Evolutionary conservation across 75 land plant species (phyloP), one percentile per base, ranked within the genome.

Genomic region (Picea sitchensis): DNA sequence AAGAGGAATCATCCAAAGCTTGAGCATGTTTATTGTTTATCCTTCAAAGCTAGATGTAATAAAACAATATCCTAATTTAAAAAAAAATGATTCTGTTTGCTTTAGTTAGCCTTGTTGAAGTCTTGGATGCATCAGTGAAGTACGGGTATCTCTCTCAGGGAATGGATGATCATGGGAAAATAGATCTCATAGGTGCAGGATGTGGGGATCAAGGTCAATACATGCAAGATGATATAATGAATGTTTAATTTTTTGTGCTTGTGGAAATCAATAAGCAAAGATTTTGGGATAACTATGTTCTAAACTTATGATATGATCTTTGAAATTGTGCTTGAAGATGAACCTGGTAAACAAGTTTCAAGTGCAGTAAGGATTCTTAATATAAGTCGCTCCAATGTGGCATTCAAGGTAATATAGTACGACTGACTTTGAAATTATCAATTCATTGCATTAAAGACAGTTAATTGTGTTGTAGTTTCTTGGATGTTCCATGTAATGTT

Each of bases 291-390:
- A 44, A 71, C 20, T 15, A 14, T n/a, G 21, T 34, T n/a, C 74
- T 71, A 47, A 71, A 51, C 54, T 9, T 71, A 41, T 44, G 54
- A 23, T 71, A 67, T 67, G 58, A 58, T 77, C 44, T 62, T 63
- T 41, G 17, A 38, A 36, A 36, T 63, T 23, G n/a, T 77, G 14
- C 72, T 32, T 77, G 47, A 63, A 88, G 90, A 88, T 83, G 90
- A 88, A 86, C 90, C 90, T 76, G 90, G 90, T 18, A 88, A 88
- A 65, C 90, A 88, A 73, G 90, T 83, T 17, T 83, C 89, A 26
- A 88, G 90, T 82, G 90, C 90, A 21, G 67, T 88, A 57, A 86
- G 84, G 75, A 88, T 88, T 34, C 83, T 86, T 62, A 88, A 88
- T 71, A 88, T 83, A 47, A 88, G 90, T 79, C 90, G 89, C 79